Conservation (phyloP, 805 yeast species). For the Candida ponderosae region DNA sequence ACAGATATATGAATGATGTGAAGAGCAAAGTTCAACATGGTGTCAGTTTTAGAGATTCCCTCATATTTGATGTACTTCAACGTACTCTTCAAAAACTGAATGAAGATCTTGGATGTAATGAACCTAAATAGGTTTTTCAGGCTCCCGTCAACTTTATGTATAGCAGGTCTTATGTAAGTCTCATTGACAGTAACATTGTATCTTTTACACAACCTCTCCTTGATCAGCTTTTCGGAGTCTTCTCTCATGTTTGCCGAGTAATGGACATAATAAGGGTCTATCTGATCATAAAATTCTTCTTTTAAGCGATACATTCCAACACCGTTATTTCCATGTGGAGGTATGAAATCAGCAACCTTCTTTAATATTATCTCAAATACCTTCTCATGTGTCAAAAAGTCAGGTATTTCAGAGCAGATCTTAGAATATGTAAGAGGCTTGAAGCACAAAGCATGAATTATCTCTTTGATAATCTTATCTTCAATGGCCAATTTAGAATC, state of each 20-base stretch:
- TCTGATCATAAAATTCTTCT: conserved; percentile 37
- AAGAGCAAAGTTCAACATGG: conserved; percentile 47
- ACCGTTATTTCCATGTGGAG: conserved; percentile 52
- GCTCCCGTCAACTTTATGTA: conserved; percentile 25
- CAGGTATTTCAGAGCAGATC: conserved; percentile 63
- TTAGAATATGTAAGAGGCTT: conserved; percentile 66
- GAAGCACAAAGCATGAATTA: conserved; percentile 80
- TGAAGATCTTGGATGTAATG: conserved; percentile 45
- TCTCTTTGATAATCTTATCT: conserved; percentile 52
- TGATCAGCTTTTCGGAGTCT: conserved; percentile 65
- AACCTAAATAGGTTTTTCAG: conserved; percentile 38
- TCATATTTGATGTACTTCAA: conserved; percentile 27
- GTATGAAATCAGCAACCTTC: conserved; percentile 50
- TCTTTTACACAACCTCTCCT: conserved; percentile 37
- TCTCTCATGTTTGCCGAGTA: conserved; percentile 73
- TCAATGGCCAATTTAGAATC: conserved; percentile 42
- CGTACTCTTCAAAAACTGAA: conserved; percentile 43
- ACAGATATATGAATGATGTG: conserved; percentile 60
- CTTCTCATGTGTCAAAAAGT: conserved; percentile 64
- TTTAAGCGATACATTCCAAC: conserved; percentile 64
- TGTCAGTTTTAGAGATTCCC: conserved; percentile 41
- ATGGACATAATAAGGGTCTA: conserved; percentile 82
- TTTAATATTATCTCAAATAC: conserved; percentile 57
- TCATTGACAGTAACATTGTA: conserved; percentile 33
- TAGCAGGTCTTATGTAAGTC: conserved; percentile 50